These are phyloP conservation scores for Solanum etuberosum DNA, from an alignment of 257 asterid species.

Conservation along the genomic window DNA sequence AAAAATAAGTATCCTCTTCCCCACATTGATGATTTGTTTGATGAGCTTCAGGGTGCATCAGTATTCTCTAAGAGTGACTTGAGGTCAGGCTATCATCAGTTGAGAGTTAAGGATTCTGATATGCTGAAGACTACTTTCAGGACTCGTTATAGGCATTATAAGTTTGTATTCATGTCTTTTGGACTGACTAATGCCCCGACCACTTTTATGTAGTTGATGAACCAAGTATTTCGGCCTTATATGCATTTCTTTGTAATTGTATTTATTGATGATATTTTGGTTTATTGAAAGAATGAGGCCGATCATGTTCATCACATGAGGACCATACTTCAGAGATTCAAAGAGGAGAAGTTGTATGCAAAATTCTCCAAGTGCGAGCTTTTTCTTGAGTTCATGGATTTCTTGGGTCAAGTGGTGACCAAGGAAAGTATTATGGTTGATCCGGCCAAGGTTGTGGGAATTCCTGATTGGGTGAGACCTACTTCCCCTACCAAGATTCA, in stretches of 20 bases:
- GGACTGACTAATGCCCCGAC: not conserved
- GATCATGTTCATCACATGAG: not conserved
- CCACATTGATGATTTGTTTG: not conserved
- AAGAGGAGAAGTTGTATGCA: not conserved
- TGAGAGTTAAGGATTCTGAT: not conserved
- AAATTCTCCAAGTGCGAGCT: not conserved
- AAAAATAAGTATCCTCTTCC: too few relatives aligned
- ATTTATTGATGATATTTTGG: not conserved
- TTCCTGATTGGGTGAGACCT: not conserved
- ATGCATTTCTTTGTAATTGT: not conserved
- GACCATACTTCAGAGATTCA: not conserved
- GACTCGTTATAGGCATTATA: not conserved
- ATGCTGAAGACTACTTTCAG: not conserved
- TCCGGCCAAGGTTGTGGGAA: not conserved
- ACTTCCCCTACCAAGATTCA: not conserved
- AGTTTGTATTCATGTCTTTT: not conserved
- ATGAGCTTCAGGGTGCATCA: not conserved
- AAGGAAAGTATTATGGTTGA: not conserved
- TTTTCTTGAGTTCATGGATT: not conserved
- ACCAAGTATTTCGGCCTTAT: not conserved
- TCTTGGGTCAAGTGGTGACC: not conserved
- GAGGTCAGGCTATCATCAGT: not conserved
- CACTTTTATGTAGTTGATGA: not conserved
- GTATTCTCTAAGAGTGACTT: not conserved
- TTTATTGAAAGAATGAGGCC: not conserved